A percentile compares a stretch with the other conserved stretches of the same genome.
These are phyloP conservation scores for Syzygium malaccense DNA, from an alignment of 441 rosid genomes.

Conservation along the genomic window DNA sequence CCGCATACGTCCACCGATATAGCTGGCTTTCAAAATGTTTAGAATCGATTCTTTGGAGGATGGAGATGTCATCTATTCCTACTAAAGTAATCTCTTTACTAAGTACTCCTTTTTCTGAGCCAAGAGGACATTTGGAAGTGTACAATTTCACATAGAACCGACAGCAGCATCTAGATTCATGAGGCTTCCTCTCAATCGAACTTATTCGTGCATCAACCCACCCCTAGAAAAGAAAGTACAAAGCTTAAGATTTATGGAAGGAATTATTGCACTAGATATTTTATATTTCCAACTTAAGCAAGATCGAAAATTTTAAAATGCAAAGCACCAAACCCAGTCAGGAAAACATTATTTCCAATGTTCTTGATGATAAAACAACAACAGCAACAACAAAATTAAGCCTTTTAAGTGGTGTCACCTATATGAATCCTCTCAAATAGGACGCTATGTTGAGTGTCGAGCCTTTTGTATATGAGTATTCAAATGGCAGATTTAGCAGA, in stretches of 20 bases:
- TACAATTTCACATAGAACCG: constrained; percentile 46
- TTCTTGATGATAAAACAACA: neutral
- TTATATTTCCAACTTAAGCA: neutral
- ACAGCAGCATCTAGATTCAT: constrained; percentile 56
- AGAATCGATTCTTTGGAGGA: constrained; percentile 58
- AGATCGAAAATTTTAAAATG: neutral
- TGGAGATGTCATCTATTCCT: constrained; percentile 45
- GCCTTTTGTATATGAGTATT: neutral
- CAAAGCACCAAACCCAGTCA: neutral
- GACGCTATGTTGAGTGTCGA: neutral
- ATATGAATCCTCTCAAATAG: neutral
- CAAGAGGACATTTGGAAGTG: constrained; percentile 45
- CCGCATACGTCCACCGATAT: constrained; percentile 61
- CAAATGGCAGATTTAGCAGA: neutral
- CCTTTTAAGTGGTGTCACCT: neutral
- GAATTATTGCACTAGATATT: neutral
- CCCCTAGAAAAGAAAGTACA: constrained; percentile 31
- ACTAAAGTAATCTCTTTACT: constrained; percentile 34
- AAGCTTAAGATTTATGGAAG: neutral
- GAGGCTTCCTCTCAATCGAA: constrained; percentile 77
- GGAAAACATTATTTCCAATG: neutral
- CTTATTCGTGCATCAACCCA: constrained; percentile 76
- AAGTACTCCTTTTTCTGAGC: constrained; percentile 44
- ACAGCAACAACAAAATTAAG: neutral
- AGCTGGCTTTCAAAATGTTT: constrained; percentile 32